A percentile compares a stretch with the other conserved stretches of the same genome.
Evolutionary conservation across 2,329 filamentous ascomycete genomes (phyloP).

Genomic region (Xylaria arbuscula): DNA sequence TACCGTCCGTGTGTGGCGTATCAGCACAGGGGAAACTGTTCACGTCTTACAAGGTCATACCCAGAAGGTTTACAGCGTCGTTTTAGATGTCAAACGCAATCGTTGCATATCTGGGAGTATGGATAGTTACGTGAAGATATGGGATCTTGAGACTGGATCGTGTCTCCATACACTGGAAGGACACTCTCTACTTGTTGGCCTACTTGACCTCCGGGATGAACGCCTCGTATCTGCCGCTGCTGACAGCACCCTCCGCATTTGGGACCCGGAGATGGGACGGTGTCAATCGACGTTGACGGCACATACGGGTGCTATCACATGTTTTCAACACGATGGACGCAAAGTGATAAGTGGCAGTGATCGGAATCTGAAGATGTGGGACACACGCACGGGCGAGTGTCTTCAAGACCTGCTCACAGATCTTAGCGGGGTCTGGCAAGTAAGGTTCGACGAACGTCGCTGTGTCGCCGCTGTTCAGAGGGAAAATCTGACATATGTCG

Average conservation of each 20-base stretch:
- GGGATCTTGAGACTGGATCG: slow-evolving; percentile 88
- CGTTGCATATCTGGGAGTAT: slow-evolving; percentile 98
- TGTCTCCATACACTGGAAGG: slow-evolving; percentile 92
- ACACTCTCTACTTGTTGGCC: slow-evolving; percentile 89
- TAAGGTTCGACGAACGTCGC: slow-evolving; percentile 94
- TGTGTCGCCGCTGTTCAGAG: slow-evolving; percentile 97
- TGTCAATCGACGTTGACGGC: slow-evolving; percentile 92
- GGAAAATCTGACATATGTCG: slow-evolving; percentile 91
- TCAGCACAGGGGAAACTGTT: slow-evolving; percentile 90
- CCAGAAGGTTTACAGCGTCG: slow-evolving; percentile 97
- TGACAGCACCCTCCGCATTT: slow-evolving; percentile 93
- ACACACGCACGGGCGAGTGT: slow-evolving; percentile 90
- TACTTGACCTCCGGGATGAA: slow-evolving; percentile 89
- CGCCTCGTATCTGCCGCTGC: slow-evolving; percentile 94
- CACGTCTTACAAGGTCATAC: slow-evolving; percentile 87
- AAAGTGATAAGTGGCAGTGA: slow-evolving; percentile 98
- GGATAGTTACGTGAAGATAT: slow-evolving; percentile 98
- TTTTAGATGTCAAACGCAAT: slow-evolving; percentile 89
- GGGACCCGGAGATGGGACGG: slow-evolving; percentile 92
- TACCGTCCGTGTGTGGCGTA: slow-evolving; percentile 95
- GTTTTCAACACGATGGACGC: slow-evolving; percentile 96
- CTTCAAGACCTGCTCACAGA: slow-evolving; percentile 93
- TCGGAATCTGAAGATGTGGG: slow-evolving; percentile 98
- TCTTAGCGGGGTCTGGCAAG: slow-evolving; percentile 97
- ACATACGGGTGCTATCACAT: slow-evolving; percentile 97